Base-by-base conservation (phyloP, 1,284 basidiomycete species). In the Exobasidium rhododendri region DNA sequence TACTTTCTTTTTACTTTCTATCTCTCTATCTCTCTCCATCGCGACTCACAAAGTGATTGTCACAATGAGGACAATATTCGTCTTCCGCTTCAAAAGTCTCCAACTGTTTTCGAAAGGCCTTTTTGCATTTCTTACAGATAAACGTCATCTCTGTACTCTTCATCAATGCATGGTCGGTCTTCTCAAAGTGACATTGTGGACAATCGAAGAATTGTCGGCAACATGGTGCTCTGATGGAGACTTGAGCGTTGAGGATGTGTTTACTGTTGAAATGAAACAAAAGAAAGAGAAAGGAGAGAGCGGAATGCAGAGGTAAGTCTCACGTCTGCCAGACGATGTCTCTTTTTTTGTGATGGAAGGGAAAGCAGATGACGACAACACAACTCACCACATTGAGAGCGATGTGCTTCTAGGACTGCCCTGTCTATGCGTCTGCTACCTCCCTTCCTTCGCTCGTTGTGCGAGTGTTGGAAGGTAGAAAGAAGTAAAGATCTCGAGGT, bases 41-140 rank as follows among this genome's bases (percentile, higher is more conserved):
- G 5, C 2, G 3, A 84, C 89, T 74, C 80, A 94, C 94, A 80
- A 93, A 97, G 79, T 94, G 92, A 79, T 98, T 97, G 81, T 96
- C 93, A 79, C 94, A 97, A 81, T 97, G 89, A 0, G 96, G 94
- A 79, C 96, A 98, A 80, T 88, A 97, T 82, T 98, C 94, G 79
- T 98, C 94, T 68, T 90, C 90, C 79, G 96, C 92, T 75, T 98
- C 96, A 77, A 92, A 97, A 29, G 81, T 82, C 0, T 84, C 71
- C 88, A 97, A 92, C 80, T 97, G 92, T 82, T 98, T 97, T 65
- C 94, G 83, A 81, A 98, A 97, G 1, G 92, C 93, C 82, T 94
- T 94, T 80, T 90, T 90, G 84, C 96, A 98, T 82, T 97, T 96
- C 82, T 98, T 98, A 84, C 96, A 98, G 73, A 91, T 83, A 80